phyloP scores from a whole-genome alignment of 1,284 basidiomycete genomes.

The Schizopora paradoxa region DNA sequence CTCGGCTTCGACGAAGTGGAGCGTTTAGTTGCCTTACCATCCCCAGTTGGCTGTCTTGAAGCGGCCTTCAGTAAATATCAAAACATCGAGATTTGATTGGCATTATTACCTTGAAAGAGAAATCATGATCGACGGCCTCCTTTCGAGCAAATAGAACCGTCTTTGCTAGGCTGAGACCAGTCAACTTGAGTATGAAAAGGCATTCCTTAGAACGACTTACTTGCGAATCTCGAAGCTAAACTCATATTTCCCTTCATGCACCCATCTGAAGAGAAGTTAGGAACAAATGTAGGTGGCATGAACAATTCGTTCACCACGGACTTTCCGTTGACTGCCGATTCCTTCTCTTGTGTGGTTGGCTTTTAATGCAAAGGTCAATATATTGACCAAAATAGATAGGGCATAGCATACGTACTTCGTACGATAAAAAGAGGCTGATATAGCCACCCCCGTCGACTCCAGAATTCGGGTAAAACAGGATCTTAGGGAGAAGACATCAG shows the following conservation, averaged over 20 bases:
- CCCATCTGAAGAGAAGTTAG: slow-evolving; percentile 55
- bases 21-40: slow-evolving; percentile 46
- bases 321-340: slow-evolving; percentile 59
- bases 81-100: slow-evolving; percentile 6
- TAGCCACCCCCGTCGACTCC: slow-evolving; percentile 51
- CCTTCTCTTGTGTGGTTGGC: slow-evolving; percentile 75
- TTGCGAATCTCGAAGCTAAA: slow-evolving; percentile 81
- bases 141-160: slow-evolving; percentile 55
- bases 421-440: slow-evolving; percentile 74
- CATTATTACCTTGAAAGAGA: slow-evolving; percentile 63
- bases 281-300: not conserved
- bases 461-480: slow-evolving; percentile 79
- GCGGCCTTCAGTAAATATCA: slow-evolving; percentile 17
- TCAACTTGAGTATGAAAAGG: slow-evolving; percentile 6
- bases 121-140: slow-evolving; percentile 81
- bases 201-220: slow-evolving; percentile 30
- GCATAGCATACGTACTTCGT: slow-evolving; percentile 50
- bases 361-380: slow-evolving; percentile 23
- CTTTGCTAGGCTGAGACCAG: slow-evolving; percentile 40
- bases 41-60: slow-evolving; percentile 78
- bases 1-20: slow-evolving; percentile 12
- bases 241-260: slow-evolving; percentile 76
- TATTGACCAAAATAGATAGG: slow-evolving; percentile 1
- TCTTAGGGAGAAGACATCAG: slow-evolving; percentile 33
- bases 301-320: no score